Percentiles rank a stretch among this genome's conserved stretches.
Evolutionary conservation across 257 asterid species (phyloP).

Genomic region (Perilla frutescens): DNA sequence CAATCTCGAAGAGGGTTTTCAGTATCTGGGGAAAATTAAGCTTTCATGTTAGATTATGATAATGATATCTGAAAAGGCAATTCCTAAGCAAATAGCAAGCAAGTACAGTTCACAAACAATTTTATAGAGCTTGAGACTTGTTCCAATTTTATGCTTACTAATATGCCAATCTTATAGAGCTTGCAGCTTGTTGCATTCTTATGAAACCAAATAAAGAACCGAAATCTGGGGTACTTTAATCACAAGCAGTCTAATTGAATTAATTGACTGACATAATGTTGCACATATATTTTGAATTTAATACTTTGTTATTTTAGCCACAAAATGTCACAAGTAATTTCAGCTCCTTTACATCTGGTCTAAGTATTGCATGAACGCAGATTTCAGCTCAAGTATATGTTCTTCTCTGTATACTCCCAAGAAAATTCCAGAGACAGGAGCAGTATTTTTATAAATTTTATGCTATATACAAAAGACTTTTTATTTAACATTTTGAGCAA

Average conservation of each 20-base stretch:
- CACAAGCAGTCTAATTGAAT: not conserved
- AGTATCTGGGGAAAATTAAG: conserved; percentile 63
- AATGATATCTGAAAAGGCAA: conserved; percentile 22
- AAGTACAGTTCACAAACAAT: conserved; percentile 21
- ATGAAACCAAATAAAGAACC: conserved; percentile 13
- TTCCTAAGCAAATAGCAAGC: conserved; percentile 19
- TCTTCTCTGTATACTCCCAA: conserved; percentile 1
- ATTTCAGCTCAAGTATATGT: not conserved
- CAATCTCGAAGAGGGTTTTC: conserved; percentile 92
- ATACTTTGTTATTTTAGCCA: conserved; percentile 8
- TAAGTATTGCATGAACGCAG: conserved; percentile 22
- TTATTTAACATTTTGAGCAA: not conserved
- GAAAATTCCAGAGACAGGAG: conserved; percentile 7
- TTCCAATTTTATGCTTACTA: not conserved
- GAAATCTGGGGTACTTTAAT: conserved; percentile 1
- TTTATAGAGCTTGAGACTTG: conserved; percentile 14
- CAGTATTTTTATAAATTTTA: not conserved
- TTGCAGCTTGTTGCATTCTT: conserved; percentile 20
- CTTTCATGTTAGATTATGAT: conserved; percentile 31
- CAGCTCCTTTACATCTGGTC: conserved; percentile 6
- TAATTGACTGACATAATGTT: not conserved
- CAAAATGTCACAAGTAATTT: conserved; percentile 1
- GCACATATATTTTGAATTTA: not conserved
- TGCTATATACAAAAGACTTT: not conserved
- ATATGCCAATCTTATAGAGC: not conserved